A percentile compares a stretch with the other conserved stretches of the same genome.
Conservation (phyloP, 371 early-diverging fungal genomes). For the Mucor circinelloides region DNA sequence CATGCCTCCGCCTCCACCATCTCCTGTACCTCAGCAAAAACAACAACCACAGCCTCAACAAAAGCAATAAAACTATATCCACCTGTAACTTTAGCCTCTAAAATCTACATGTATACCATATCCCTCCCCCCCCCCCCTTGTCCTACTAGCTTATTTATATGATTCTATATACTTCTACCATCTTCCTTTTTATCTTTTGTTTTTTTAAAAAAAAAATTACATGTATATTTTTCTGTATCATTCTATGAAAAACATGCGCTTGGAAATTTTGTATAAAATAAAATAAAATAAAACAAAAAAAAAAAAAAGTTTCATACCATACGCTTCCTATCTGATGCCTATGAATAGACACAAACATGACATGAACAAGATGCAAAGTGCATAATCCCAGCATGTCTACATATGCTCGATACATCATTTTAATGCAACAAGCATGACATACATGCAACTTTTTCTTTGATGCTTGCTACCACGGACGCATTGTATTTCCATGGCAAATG, state of each 20-base stretch:
- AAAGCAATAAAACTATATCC: neutral
- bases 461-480: neutral
- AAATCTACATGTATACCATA: neutral
- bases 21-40: neutral
- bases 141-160: neutral
- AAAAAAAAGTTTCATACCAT: neutral
- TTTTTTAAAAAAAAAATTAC: neutral
- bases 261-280: neutral
- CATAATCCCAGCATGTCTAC: neutral
- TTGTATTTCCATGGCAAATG: neutral
- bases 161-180: neutral
- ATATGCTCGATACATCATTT: neutral
- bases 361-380: neutral
- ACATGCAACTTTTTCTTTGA: neutral
- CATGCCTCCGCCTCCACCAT: neutral
- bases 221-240: neutral
- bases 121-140: neutral
- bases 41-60: neutral
- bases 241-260: neutral
- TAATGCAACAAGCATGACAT: neutral
- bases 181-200: neutral
- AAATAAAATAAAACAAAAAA: neutral
- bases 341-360: neutral
- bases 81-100: neutral
- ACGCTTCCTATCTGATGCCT: neutral